Base-by-base conservation (phyloP, 106 monocot genomes). In the Gastrodia elata region DNA sequence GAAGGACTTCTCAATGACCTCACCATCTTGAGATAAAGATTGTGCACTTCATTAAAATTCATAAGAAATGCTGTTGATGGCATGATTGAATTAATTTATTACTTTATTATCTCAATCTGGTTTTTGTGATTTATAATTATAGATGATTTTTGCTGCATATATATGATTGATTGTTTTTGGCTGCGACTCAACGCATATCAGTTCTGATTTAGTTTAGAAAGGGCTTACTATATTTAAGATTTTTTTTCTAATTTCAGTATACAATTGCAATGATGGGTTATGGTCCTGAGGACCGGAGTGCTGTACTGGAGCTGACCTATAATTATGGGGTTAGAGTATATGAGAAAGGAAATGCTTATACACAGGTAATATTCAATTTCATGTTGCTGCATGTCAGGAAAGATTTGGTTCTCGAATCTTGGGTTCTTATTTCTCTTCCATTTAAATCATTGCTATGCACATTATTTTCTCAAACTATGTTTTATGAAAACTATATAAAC, bases 251-350 rank as follows among this genome's bases (percentile, higher is more conserved):
- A 42, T 42, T 83, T 35, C 87, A 98, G 98, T 98, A 89, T 77
- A 87, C 98, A 0, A 76, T 98, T 57, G 98, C 98, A 39, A 91
- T 93, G 88, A 85, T 98, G 98, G 98, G 98, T 55, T 98, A 98
- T 79, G 98, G 98, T 64, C 98, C 98, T 70, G 98, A 98, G 84
- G 98, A 98, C 77, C 88, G 91, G 80, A 93, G 59, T 78, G 81
- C 88, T 13, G 98, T 98, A 9, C 68, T 98, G 80, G 98, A 98
- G 81, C 78, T 98, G 75, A 98, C 98, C 2, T 93, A 93, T 78
- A 98, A 98, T 72, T 91, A 98, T 74, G 93, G 93, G 2, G 85
- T 98, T 24, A 87, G 59, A 70, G 85, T 91, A 78, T 93, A 98
- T 80, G 81, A 83, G 32, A 98, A 98, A 85, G 98, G 98, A 74